Base-by-base conservation (phyloP, 2,329 filamentous ascomycete species). In the Chaetomium olivaceum region DNA sequence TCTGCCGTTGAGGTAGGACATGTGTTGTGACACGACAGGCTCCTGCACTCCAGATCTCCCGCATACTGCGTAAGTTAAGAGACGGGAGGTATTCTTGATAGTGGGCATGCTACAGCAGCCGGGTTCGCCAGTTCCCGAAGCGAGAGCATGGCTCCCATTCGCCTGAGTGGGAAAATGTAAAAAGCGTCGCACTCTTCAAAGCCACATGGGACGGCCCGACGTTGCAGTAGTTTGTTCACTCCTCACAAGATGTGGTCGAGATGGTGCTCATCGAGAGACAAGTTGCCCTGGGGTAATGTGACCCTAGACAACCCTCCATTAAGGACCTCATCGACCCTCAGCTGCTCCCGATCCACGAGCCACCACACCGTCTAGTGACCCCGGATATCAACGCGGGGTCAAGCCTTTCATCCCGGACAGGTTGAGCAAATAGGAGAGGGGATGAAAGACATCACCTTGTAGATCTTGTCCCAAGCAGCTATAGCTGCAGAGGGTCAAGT, bases 21-120 rank as follows among this genome's bases (percentile, higher is more conserved):
- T 27, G 51, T n/a, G 12, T 16, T 31, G 60, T 62, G 25, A 23
- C 51, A 62, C 23, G 16, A 25, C 59, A 62, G 31, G 19, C 36
- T 19, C 36, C 58, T 57, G 61, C 61, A 62, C 61, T 62, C 61
- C 54, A 57, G 39, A 51, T 31, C 36, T 16, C 33, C 21, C 50
- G 50, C 50, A 25, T 23, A 6, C 21, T 25, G 50, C 50, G 19
- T 23, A 6, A 8, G 25, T 29, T 29, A 8, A 8, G 25, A 50
- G 61, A 48, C 61, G 54, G 61, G 61, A 62, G 19, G 25, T 62
- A 62, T 62, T 58, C 61, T 52, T 54, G 31, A 48, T 31, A 25
- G 29, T 39, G 23, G 56, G 8, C 29, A 61, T 61, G 51, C 54
- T 21, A 57, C 39, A 48, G n/a, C 39, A 62, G 23, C 46, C 56